Evolutionary conservation across 306 rosid species (phyloP), one percentile per base, ranked within the genome.

Genomic region (Senna siamea): DNA sequence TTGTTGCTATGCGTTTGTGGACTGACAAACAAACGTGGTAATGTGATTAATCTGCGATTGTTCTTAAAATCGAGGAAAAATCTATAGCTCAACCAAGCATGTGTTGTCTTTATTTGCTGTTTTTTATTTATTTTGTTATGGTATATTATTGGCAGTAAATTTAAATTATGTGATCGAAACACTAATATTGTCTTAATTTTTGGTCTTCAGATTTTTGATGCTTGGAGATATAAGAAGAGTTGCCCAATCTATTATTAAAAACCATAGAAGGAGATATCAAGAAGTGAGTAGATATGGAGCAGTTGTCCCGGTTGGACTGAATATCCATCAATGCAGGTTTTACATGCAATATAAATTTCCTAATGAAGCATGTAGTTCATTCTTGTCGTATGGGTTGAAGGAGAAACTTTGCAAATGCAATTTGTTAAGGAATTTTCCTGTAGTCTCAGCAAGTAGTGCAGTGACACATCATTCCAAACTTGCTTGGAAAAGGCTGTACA

Each of bases 181-280:
- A 4, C 28, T 44, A 2, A 50, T 69, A 26, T 57, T 17, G 40
- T 15, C 55, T 44, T 41, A 41, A 65, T 44, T 79, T 66, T 52
- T 79, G 37, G 12, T 66, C 38, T 67, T 82, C 89, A 92, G 97
- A 74, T 76, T 77, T 79, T 86, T 87, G 82, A 86, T 89, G 79
- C 86, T 88, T 40, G 73, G 77, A 72, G 60, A 78, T 77, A 68
- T 71, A 77, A 81, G 72, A 65, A 89, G 81, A 71, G 87, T 69
- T 76, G 87, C 82, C 5, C 66, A 52, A 59, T 84, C 87, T 18
- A 50, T 75, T 46, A 72, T 82, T 65, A 78, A 73, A 70, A 58
- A 76, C 75, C 84, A 20, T 18, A 66, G 80, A 60, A 63, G 51
- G 37, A 76, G 81, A 46, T 69, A 69, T 57, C 53, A 61, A 10